phyloP scores from a whole-genome alignment of 1,284 basidiomycete genomes.

The Cerioporus squamosus region DNA sequence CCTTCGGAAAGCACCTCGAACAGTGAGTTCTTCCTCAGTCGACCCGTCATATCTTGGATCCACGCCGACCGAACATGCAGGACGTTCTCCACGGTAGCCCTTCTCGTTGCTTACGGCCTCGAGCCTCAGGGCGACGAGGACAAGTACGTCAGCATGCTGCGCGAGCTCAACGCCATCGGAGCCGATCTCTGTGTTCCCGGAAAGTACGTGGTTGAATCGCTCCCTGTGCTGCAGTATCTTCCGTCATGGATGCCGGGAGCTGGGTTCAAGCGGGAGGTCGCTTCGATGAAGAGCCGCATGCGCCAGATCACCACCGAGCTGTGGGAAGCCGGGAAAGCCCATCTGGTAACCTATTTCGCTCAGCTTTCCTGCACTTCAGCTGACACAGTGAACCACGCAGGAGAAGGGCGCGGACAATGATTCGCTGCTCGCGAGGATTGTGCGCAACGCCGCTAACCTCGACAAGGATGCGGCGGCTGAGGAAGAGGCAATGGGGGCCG shows the following conservation, averaged over 20 bases:
- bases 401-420: neutral
- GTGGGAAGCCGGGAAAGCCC: no score
- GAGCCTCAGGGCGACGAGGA: constrained; percentile 29
- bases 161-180: constrained; percentile 12
- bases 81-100: constrained; percentile 32
- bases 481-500: neutral
- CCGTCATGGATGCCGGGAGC: constrained; percentile 23
- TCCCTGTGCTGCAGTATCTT: constrained; percentile 14
- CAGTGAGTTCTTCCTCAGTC: constrained; percentile 23
- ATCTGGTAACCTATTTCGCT: no score
- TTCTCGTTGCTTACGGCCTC: constrained; percentile 39
- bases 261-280: constrained; percentile 11
- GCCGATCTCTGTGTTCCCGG: constrained; percentile 19
- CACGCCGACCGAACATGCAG: constrained; percentile 18
- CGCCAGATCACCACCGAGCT: neutral
- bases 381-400: neutral
- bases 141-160: constrained; percentile 12
- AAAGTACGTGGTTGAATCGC: constrained; percentile 16
- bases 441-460: neutral
- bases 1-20: constrained; percentile 14
- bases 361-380: no score
- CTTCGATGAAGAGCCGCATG: neutral
- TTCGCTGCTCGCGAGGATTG: neutral
- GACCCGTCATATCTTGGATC: no score
- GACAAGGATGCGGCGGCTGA: neutral